Evolutionary conservation across 2,329 filamentous ascomycete species (phyloP).

Genomic region (Fusarium sulawesiense): DNA sequence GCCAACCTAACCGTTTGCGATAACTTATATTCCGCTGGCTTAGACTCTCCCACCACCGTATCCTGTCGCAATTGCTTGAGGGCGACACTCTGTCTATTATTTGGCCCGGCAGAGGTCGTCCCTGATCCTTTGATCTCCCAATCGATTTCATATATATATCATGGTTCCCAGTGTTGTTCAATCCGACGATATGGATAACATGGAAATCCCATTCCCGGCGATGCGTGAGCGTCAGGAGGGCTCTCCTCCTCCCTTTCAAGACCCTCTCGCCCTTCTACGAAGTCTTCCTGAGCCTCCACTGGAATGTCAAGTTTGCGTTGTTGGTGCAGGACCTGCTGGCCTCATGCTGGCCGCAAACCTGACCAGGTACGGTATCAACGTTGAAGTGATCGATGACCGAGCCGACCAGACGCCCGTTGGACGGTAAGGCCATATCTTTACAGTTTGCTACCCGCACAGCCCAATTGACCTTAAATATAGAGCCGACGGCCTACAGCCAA

Average conservation of each 20-base stretch:
- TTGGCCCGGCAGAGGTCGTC: conserved; percentile 45
- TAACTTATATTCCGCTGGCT: conserved; percentile 4
- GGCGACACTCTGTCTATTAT: conserved; percentile 44
- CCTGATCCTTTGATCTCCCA: conserved; percentile 41
- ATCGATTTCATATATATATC: conserved; percentile 16
- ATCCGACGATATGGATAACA: conserved; percentile 45
- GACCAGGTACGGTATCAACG: conserved; percentile 73
- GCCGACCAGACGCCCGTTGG: conserved; percentile 75
- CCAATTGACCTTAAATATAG: conserved; percentile 49
- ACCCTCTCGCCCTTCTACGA: conserved; percentile 61
- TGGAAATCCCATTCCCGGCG: conserved; percentile 41
- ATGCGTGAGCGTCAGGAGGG: conserved; percentile 46
- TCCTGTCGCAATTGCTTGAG: conserved; percentile 29
- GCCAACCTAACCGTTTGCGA: conserved; percentile 24
- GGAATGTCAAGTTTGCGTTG: conserved; percentile 62
- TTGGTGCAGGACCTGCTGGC: conserved; percentile 67
- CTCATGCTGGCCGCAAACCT: conserved; percentile 68
- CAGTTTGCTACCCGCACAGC: conserved; percentile 1
- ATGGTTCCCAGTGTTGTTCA: conserved; percentile 52
- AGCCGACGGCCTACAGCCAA: conserved; percentile 80
- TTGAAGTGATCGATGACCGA: conserved; percentile 75
- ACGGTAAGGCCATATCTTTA: conserved; percentile 50
- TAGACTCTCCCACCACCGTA: conserved; percentile 11
- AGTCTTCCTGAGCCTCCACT: conserved; percentile 61
- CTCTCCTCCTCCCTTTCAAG: conserved; percentile 52